These are phyloP conservation scores for Cubamyces lactineus DNA, from an alignment of 768 basidiomycete species.

Conservation along the genomic window DNA sequence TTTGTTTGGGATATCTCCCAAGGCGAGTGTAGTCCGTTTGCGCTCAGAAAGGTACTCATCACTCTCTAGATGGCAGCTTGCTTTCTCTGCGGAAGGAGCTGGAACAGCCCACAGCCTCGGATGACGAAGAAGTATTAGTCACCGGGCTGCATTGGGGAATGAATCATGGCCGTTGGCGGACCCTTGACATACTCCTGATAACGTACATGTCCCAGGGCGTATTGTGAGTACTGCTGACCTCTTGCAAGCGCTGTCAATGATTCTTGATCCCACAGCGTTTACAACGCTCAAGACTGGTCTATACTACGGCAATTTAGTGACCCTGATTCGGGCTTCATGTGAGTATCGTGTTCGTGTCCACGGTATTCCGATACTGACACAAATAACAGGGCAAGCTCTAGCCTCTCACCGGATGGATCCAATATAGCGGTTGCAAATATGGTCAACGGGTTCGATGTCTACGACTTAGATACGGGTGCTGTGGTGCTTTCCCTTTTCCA, in stretches of 20 bases:
- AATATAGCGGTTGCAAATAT: not conserved
- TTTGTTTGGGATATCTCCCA: not conserved
- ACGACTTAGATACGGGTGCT: not conserved
- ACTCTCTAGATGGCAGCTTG: not conserved
- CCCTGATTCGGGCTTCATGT: not conserved
- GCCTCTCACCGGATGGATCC: not conserved
- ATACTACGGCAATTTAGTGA: not conserved
- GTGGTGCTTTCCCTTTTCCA: not conserved
- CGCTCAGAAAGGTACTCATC: no score
- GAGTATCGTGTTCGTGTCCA: not conserved
- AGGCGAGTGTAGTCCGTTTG: no score
- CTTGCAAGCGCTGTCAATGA: not conserved
- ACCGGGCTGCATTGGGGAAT: not conserved
- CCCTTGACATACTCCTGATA: not conserved
- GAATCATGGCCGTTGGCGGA: not conserved
- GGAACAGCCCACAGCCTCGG: not conserved
- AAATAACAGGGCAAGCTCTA: not conserved
- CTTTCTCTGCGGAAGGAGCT: not conserved
- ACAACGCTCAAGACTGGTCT: not conserved
- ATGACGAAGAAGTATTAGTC: not conserved
- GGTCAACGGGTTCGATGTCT: not conserved
- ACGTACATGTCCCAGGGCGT: conserved; percentile 1
- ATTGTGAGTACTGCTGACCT: not conserved
- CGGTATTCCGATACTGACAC: no score
- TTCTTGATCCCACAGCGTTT: not conserved